Evolutionary conservation across 176 grass and related monocot species (phyloP).

Genomic region (Triticum dicoccoides): DNA sequence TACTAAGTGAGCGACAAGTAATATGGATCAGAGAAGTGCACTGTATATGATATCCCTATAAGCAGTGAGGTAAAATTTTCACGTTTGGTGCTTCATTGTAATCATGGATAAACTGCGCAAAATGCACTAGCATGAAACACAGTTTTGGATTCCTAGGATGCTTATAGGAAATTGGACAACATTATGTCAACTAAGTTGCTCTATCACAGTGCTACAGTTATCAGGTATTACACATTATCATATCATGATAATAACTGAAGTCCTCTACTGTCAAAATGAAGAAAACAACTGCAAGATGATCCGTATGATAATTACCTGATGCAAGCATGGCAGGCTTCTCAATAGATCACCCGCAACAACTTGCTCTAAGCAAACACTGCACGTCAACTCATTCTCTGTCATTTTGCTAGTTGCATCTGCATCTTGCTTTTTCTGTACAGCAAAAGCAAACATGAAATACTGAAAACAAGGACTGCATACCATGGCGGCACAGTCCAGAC

Average conservation of each 20-base stretch:
- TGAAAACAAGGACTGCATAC: neutral
- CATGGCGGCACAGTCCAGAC: neutral
- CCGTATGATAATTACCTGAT: constrained; percentile 59
- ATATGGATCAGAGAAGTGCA: neutral
- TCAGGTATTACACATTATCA: neutral
- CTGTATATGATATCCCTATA: neutral
- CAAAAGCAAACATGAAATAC: constrained; percentile 24
- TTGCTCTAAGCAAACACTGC: constrained; percentile 98
- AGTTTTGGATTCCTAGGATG: neutral
- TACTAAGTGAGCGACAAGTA: no score
- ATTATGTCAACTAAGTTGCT: neutral
- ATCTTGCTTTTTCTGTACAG: constrained; percentile 61
- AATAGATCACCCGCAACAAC: constrained; percentile 67
- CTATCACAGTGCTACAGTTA: neutral
- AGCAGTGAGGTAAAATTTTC: neutral
- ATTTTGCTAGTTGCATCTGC: constrained; percentile 45
- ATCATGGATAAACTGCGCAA: neutral
- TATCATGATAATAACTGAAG: neutral
- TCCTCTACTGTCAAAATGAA: neutral
- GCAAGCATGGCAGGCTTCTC: constrained; percentile 91
- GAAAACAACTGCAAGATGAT: constrained; percentile 27
- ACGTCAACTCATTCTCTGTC: constrained; percentile 78
- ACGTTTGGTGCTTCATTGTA: neutral
- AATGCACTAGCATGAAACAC: neutral
- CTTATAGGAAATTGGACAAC: neutral